phyloP scores from a whole-genome alignment of 345 rosid species.

The Melaleuca alternifolia region DNA sequence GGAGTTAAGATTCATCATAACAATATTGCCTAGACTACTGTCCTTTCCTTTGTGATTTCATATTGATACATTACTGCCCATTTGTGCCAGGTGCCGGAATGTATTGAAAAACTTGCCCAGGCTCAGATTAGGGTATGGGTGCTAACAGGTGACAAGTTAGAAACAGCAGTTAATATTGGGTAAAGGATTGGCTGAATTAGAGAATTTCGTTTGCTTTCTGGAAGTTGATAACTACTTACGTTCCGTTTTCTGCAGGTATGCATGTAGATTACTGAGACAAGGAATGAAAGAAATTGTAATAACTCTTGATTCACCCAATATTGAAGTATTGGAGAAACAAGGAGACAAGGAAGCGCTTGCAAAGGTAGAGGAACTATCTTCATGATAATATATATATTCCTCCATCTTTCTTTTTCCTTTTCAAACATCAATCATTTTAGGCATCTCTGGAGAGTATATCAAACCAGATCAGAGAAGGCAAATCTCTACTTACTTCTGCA shows the following conservation, averaged over 20 bases:
- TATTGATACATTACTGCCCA: neutral
- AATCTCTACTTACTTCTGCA: slow-evolving; percentile 12
- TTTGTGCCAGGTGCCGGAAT: slow-evolving; percentile 53
- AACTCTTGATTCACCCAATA: slow-evolving; percentile 55
- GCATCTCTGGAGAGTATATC: slow-evolving; percentile 44
- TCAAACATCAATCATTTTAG: slow-evolving; percentile 20
- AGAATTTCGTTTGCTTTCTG: neutral
- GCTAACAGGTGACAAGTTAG: slow-evolving; percentile 85
- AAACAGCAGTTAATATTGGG: slow-evolving; percentile 93
- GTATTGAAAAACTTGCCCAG: slow-evolving; percentile 66
- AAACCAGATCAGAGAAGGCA: slow-evolving; percentile 36
- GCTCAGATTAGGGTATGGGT: slow-evolving; percentile 85
- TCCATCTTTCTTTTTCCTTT: neutral
- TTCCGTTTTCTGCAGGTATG: slow-evolving; percentile 42
- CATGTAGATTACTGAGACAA: slow-evolving; percentile 67
- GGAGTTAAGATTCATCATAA: slow-evolving; percentile 39
- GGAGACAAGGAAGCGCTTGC: slow-evolving; percentile 40
- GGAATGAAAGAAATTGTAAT: slow-evolving; percentile 56
- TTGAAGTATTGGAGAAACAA: slow-evolving; percentile 48
- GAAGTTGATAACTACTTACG: neutral
- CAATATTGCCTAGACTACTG: neutral
- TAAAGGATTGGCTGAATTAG: slow-evolving; percentile 9
- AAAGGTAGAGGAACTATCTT: slow-evolving; percentile 31
- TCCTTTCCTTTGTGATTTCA: neutral
- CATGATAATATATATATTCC: neutral